Base-by-base conservation (phyloP, 75 land plant species). In the Cupressus sempervirens region DNA sequence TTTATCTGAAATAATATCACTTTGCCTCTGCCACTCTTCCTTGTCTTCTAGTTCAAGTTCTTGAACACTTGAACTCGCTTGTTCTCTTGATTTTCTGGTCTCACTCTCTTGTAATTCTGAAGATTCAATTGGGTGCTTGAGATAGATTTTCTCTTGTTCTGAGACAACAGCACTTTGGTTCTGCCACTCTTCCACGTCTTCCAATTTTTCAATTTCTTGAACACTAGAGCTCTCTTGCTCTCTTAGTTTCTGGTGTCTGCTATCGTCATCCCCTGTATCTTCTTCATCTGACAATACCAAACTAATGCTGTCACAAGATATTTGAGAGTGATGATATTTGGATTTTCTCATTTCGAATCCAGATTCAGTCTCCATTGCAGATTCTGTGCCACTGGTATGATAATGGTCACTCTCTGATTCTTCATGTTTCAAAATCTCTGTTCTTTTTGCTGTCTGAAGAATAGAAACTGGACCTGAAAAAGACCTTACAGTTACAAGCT, bases 391-490 rank as follows among this genome's bases (percentile, higher is more conserved):
- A 72, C 74, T 72, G 36, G 74, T 30, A 32, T 72, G 74, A 72
- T 32, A 10, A 72, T 32, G 12, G 74, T 72, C 74, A 72, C 74
- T 72, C 15, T 72, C 74, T 7, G 35, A 72, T 10, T 11, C 10
- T 35, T 70, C 35, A 11, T 72, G 35, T 30, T 72, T 35, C 30
- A 32, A 30, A 72, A 32, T 72, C 36, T 32, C 74, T 72, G 10
- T 72, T 7, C 1, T 3, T 32, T 72, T 72, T 32, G 13, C 74
- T 30, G 12, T 72, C 12, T 72, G 12, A 29, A 72, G 74, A 10
- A 72, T 72, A 30, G 88, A 50, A 34, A 84, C 81, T 14, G 88
- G 88, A 32, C 86, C 88, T 12, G 88, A 87, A 45, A 85, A 87
- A 4, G 88, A 85, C 58, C 88, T 87, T 81, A 72, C 36, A 3